Evolutionary conservation across 2,329 filamentous ascomycete species (phyloP).

Genomic region (Didymella arachidicola): DNA sequence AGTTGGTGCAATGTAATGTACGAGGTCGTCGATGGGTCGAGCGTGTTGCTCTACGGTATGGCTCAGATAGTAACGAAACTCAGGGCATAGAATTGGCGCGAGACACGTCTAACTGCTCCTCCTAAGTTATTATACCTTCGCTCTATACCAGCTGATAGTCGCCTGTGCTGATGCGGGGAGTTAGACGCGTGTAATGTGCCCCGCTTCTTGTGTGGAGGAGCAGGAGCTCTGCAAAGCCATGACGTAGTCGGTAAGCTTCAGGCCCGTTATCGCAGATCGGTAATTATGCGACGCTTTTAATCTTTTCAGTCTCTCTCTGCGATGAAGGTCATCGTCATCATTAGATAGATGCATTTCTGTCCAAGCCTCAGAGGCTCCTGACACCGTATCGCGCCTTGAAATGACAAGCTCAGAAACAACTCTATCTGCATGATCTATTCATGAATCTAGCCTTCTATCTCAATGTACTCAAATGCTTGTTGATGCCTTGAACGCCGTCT

Average conservation of each 20-base stretch:
- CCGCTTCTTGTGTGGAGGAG: slow-evolving; percentile 51
- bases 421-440: background rate
- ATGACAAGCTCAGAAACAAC: background rate
- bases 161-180: slow-evolving; percentile 12
- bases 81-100: background rate
- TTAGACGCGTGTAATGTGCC: slow-evolving; percentile 30
- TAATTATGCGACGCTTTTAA: background rate
- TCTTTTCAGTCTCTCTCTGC: background rate
- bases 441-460: background rate
- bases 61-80: background rate
- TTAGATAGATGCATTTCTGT: too few species aligned
- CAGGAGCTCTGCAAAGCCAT: background rate
- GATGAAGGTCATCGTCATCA: background rate
- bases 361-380: too few species aligned
- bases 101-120: background rate
- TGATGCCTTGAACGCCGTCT: background rate
- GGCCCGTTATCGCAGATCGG: background rate
- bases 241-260: background rate
- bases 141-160: background rate
- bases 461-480: slow-evolving; percentile 9
- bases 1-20: background rate
- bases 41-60: background rate
- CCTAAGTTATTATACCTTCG: background rate
- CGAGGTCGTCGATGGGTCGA: background rate
- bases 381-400: too few species aligned